phyloP scores from a whole-genome alignment of 1,139 yeast species.

The Hanseniaspora sp. region DNA sequence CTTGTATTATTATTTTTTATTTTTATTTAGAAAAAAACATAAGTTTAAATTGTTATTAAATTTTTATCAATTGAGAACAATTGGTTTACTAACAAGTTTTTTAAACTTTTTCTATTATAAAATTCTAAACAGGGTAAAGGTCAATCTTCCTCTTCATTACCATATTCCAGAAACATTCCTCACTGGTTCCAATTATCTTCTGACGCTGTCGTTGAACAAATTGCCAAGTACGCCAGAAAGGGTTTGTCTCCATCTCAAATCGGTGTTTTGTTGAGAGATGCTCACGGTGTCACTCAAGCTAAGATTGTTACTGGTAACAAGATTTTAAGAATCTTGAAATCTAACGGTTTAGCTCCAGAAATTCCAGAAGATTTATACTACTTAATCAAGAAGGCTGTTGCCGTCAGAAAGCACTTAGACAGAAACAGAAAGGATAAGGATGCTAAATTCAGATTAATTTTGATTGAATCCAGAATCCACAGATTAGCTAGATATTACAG shows the following conservation, averaged over 20 bases:
- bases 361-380: slow-evolving; percentile 97
- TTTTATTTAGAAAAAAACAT: no score
- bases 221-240: slow-evolving; percentile 98
- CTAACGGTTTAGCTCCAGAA: slow-evolving; percentile 99
- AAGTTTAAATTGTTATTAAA: not conserved
- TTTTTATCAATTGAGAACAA: slow-evolving; percentile 8
- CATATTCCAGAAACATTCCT: slow-evolving; percentile 98
- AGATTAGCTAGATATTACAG: slow-evolving; percentile 99
- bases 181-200: slow-evolving; percentile 98
- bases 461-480: slow-evolving; percentile 99
- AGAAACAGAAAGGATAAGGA: slow-evolving; percentile 99
- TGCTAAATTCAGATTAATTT: slow-evolving; percentile 99
- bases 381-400: slow-evolving; percentile 98
- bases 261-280: slow-evolving; percentile 98
- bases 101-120: not conserved
- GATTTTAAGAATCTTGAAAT: slow-evolving; percentile 96
- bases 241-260: slow-evolving; percentile 99
- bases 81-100: slow-evolving; percentile 15
- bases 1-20: no score
- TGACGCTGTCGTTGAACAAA: slow-evolving; percentile 94
- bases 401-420: slow-evolving; percentile 99
- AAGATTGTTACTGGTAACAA: slow-evolving; percentile 98
- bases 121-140: slow-evolving; percentile 73
- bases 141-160: slow-evolving; percentile 97
- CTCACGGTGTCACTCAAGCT: slow-evolving; percentile 98